Evolutionary conservation across 352 stramenopile genomes (phyloP).

Genomic region (Albugo candida): DNA sequence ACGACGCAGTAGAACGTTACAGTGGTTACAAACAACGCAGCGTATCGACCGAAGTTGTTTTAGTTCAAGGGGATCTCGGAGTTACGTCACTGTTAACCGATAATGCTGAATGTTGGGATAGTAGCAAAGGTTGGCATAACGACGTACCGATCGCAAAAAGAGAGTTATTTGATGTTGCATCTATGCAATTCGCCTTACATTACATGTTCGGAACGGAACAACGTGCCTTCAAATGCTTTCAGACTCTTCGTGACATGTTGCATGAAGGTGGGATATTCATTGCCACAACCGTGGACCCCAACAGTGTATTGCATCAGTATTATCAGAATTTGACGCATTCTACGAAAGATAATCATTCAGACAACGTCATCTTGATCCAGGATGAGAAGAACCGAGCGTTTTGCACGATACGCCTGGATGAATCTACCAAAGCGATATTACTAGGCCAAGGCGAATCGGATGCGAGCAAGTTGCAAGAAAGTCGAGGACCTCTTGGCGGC

Average conservation of each 20-base stretch:
- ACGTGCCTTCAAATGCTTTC: constrained; percentile 85
- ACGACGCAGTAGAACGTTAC: constrained; percentile 83
- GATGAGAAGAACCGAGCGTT: constrained; percentile 60
- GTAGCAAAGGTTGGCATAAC: constrained; percentile 33
- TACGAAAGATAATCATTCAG: constrained; percentile 6
- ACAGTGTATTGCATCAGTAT: constrained; percentile 77
- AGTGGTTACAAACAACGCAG: constrained; percentile 44
- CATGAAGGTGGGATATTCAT: constrained; percentile 88
- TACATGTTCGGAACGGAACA: constrained; percentile 96
- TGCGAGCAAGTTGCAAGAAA: no score
- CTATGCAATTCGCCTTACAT: constrained; percentile 98
- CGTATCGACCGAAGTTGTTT: constrained; percentile 52
- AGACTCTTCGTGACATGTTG: constrained; percentile 83
- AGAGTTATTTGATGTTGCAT: constrained; percentile 88
- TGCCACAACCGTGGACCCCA: constrained; percentile 93
- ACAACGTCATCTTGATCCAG: constrained; percentile 35
- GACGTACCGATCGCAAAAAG: constrained; percentile 18
- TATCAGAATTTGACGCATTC: constrained; percentile 33
- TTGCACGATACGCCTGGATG: constrained; percentile 61
- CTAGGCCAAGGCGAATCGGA: constrained; percentile 13
- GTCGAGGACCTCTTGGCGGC: constrained; percentile 13
- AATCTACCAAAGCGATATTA: constrained; percentile 23
- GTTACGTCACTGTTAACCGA: constrained; percentile 44
- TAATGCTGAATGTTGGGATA: constrained; percentile 48
- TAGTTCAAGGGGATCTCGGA: constrained; percentile 62